Evolutionary conservation across 2,329 filamentous ascomycete species (phyloP).

Genomic region (Sporothrix euskadiensis): DNA sequence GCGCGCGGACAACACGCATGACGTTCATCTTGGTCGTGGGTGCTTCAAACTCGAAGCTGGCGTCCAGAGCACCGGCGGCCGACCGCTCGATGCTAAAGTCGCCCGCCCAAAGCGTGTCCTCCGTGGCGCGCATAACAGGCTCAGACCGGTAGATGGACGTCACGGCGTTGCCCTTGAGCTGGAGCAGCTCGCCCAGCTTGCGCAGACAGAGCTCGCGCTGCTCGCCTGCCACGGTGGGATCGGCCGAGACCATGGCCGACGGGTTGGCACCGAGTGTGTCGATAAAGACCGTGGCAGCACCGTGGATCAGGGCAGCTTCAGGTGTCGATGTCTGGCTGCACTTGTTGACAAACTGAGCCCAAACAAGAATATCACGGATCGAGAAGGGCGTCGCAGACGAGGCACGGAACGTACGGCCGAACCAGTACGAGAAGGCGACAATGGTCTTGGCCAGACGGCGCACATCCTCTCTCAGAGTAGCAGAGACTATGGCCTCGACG

Average conservation of each 20-base stretch:
- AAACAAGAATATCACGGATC: conserved; percentile 86
- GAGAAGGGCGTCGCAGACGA: conserved; percentile 77
- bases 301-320: conserved; percentile 64
- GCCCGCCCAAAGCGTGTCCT: conserved; percentile 65
- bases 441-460: conserved; percentile 62
- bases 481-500: conserved; percentile 78
- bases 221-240: conserved; percentile 62
- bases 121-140: conserved; percentile 58
- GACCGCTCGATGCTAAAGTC: conserved; percentile 67
- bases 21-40: conserved; percentile 88
- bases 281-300: conserved; percentile 92
- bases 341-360: conserved; percentile 89
- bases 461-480: conserved; percentile 62
- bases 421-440: conserved; percentile 90
- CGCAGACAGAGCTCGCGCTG: conserved; percentile 73
- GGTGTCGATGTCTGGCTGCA: conserved; percentile 47
- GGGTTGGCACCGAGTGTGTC: conserved; percentile 95
- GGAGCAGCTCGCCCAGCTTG: conserved; percentile 68
- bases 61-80: conserved; percentile 47
- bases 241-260: conserved; percentile 76
- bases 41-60: conserved; percentile 77
- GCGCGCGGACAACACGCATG: conserved; percentile 84
- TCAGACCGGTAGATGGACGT: conserved; percentile 63
- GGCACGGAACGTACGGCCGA: conserved; percentile 77
- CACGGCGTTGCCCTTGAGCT: conserved; percentile 54